These are phyloP conservation scores for Saccharum spontaneum DNA, from an alignment of 176 grass and related monocot species.

Conservation along the genomic window DNA sequence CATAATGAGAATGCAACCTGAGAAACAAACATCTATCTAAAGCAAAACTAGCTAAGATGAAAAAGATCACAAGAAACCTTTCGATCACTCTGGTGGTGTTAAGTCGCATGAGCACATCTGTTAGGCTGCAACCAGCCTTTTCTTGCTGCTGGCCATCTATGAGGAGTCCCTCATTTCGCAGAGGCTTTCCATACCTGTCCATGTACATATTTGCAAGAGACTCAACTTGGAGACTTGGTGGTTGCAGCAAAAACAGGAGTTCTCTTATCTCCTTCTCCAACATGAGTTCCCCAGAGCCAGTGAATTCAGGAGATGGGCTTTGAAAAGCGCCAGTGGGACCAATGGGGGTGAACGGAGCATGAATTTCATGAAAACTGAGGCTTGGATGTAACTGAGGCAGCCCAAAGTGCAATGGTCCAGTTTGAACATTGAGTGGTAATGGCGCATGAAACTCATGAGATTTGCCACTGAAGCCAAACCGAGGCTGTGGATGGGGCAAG, in stretches of 20 bases:
- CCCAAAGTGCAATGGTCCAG: neutral
- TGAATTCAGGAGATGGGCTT: neutral
- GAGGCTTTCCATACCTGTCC: slow-evolving; percentile 37
- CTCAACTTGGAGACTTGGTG: slow-evolving; percentile 45
- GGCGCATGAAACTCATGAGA: neutral
- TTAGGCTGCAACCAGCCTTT: slow-evolving; percentile 43
- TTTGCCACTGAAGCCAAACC: neutral
- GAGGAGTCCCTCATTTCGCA: slow-evolving; percentile 38
- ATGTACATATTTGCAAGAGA: slow-evolving; percentile 46
- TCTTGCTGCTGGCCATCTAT: slow-evolving; percentile 48
- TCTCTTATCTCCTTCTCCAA: slow-evolving; percentile 66
- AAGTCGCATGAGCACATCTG: slow-evolving; percentile 46
- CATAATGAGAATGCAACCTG: slow-evolving; percentile 18
- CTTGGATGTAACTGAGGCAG: slow-evolving; percentile 2
- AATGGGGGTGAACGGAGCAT: neutral
- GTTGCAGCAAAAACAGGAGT: slow-evolving; percentile 33
- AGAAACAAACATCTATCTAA: neutral
- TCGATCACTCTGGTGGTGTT: slow-evolving; percentile 42
- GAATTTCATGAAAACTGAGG: neutral
- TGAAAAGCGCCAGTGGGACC: neutral
- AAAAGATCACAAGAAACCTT: slow-evolving; percentile 45
- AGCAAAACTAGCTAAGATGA: neutral
- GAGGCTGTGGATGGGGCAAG: slow-evolving; percentile 8
- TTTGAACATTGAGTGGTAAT: neutral
- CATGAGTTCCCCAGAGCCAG: neutral